Evolutionary conservation across 768 basidiomycete species (phyloP), one percentile per base, ranked within the genome.

Genomic region (Rhodosporidiobolus odoratus): DNA sequence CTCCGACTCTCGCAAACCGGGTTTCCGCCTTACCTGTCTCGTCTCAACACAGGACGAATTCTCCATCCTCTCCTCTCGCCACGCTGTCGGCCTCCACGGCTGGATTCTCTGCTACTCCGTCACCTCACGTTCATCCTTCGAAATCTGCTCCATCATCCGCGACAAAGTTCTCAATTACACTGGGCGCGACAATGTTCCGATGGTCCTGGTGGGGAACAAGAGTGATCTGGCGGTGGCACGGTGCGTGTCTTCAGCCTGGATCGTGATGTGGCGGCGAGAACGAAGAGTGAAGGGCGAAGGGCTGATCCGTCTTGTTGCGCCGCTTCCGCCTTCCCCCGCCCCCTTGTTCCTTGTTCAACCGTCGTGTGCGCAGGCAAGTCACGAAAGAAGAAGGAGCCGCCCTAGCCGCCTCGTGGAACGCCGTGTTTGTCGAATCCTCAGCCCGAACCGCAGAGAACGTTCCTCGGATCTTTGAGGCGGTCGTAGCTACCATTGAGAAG

Each of bases 91-190:
- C 62, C 56, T 75, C 19, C 94, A 99, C 78, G 95, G 95, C 78
- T 99, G 90, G 80, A 86, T 99, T 77, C 87, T 99, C 76, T 94
- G 97, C 54, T 99, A 97, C 82, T 91, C 91, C 5, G 92, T 98
- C 80, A 85, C 91, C 7, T 91, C 89, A 27, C 84, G 88, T 68
- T 87, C 87, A 76, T 92, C 91, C 15, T 97, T 96, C 83, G 89
- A 97, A 76, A 96, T 97, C 91, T 85, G 97, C 75, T 86, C 89
- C 78, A 88, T 91, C 78, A 85, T 96, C 59, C 89, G 95, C 78
- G 89, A 96, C 84, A 95, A 94, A 85, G 91, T 97, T 74, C 80
- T 90, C 75, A 86, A 90, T 80, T 94, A 90, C 78, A 88, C 88
- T 73, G 92, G 92, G 65, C 83, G 87, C 62, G 85, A 86, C 64